Base-by-base conservation (phyloP, 2,329 filamentous ascomycete genomes). In the Monosporascus ibericus region DNA sequence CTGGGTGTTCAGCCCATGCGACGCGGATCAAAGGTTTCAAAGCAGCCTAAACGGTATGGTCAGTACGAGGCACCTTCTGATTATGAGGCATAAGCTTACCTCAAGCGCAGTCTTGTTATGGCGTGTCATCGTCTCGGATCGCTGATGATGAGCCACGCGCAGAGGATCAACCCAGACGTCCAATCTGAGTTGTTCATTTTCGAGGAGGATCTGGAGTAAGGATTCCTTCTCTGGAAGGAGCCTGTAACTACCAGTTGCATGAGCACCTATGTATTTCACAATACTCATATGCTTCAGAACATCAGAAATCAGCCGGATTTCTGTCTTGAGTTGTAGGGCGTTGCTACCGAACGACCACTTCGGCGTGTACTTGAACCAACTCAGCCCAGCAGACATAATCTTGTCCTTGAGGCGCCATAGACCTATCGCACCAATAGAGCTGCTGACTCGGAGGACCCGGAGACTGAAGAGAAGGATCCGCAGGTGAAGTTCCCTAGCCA, bases 271-370 rank as follows among this genome's bases (percentile, higher is more conserved):
- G 54, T 75, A 75, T 1, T 81, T 75, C 11, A 91, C 79, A 3
- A 74, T 77, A 56, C 84, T 83, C 55, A 99, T 72, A 15, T 85
- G 81, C 11, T 72, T 68, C 48, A 86, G 75, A 37, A 96, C 85
- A 65, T 96, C 91, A 6, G 80, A 79, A 39, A 97, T 79, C 18
- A 96, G 75, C 59, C 87, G 87, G 36, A 90, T 83, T 70, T 99
- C 94, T 0, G 95, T 92, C 74, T 95, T 97, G 49, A 97, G 77
- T 67, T 99, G 94, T 17, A 99, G 74, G 48, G 89, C 82, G 66
- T 96, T 99, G 62, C 92, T 94, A 52, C 94, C 94, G 70, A 94
- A 97, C 0, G 94, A 95, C 92, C 94, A 99, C 59, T 85, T 83
- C 15, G 92, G 90, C 6, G 89, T 76, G 59, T 85, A 82, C 39